Evolutionary conservation across 2,329 filamentous ascomycete genomes (phyloP), one percentile per base, ranked within the genome.

Genomic region (Hortaea werneckii): DNA sequence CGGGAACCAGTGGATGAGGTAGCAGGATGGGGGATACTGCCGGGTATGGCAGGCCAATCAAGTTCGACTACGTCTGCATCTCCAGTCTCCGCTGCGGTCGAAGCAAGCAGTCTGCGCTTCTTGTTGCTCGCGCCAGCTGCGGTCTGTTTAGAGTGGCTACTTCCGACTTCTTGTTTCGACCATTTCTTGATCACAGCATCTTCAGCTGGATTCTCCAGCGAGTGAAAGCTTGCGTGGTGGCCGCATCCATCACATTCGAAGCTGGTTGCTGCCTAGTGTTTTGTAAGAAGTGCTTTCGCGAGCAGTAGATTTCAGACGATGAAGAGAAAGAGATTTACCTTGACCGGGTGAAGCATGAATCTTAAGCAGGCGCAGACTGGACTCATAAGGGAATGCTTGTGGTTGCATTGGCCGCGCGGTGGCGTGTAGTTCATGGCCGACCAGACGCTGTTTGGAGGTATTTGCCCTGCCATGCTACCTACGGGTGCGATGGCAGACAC

Each of bases 271-370:
- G 67, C 67, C 70, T 66, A 43, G 6, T 28, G 7, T 11, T 52
- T 47, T 32, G n/a, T 49, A 37, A 43, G 41, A 43, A 32, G 28
- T 37, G 41, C 29, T 10, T 10, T 9, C 13, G 9, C 37, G 9
- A 13, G 37, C n/a, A 11, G 29, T 50, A 51, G 13, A 55, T 54
- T 56, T 59, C 59, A 10, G 6, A 26, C 13, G 7, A 29, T 20
- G 27, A 29, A 34, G n/a, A 29, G 10, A 39, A 13, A 34, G 20
- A 27, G n/a, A 29, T 54, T 41, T 56, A 70, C 74, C 62, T 78
- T 76, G 38, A 77, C 63, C 0, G 75, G 75, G 58, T 77, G 75
- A 5, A 76, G 59, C 75, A 78, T 78, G 63, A 77, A 78, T 12
- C 75, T 67, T 37, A 75, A 59, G 55, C 75, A 78, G 4, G 74